phyloP scores from a whole-genome alignment of 805 yeast genomes.

The Kodamaea laetipori region DNA sequence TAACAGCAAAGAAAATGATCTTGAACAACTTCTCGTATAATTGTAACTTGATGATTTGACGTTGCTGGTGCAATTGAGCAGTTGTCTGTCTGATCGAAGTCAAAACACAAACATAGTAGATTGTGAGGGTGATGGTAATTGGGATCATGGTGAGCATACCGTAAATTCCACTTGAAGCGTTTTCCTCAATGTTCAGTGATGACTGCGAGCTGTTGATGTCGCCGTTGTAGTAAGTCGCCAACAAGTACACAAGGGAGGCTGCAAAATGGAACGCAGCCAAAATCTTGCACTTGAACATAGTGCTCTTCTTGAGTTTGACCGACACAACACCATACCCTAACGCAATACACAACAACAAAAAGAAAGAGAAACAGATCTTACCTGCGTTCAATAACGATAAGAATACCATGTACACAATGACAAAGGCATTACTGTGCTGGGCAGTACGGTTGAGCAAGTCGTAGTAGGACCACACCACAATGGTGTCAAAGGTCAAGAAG shows the following conservation, averaged over 20 bases:
- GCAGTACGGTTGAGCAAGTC: slow-evolving; percentile 70
- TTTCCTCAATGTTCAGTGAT: slow-evolving; percentile 46
- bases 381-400: slow-evolving; percentile 78
- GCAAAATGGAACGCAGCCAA: slow-evolving; percentile 42
- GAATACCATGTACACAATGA: slow-evolving; percentile 67
- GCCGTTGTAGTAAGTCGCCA: slow-evolving; percentile 33
- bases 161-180: slow-evolving; percentile 45
- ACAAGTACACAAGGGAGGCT: slow-evolving; percentile 37
- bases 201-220: slow-evolving; percentile 28
- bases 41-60: slow-evolving; percentile 86
- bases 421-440: slow-evolving; percentile 57
- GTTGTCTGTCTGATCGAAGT: slow-evolving; percentile 75
- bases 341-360: slow-evolving; percentile 79
- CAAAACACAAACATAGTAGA: slow-evolving; percentile 74
- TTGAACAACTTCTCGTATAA: slow-evolving; percentile 82
- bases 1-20: slow-evolving; percentile 70
- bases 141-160: slow-evolving; percentile 70
- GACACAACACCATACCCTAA: slow-evolving; percentile 94
- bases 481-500: slow-evolving; percentile 80
- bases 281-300: slow-evolving; percentile 63
- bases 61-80: slow-evolving; percentile 71
- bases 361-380: slow-evolving; percentile 82
- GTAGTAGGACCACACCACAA: slow-evolving; percentile 88
- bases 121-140: slow-evolving; percentile 63
- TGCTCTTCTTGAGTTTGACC: slow-evolving; percentile 73